Evolutionary conservation across 768 basidiomycete species (phyloP), one percentile per base, ranked within the genome.

Genomic region (Porphyrellus cyaneotinctus): DNA sequence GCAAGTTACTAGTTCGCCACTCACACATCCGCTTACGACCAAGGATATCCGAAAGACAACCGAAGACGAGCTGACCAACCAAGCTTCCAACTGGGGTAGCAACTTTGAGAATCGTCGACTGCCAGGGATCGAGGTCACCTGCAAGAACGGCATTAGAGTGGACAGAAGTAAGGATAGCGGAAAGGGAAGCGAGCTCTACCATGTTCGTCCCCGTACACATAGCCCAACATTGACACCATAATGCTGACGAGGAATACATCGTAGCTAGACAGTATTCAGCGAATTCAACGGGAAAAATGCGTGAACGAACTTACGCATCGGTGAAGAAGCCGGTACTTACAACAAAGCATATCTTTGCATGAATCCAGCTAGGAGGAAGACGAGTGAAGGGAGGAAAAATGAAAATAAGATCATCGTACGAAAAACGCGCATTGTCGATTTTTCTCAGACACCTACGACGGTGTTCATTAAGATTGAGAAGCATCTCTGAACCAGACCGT

Each of bases 231-330:
- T 0, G 77, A 79, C 0, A 85, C 81, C 0, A 85, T 85, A 43
- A 94, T 88, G 68, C 86, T 91, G 68, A 95, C 92, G 12, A 89
- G 87, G 64, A 95, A 95, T 54, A 93, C 83, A 58, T 92, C 90
- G 60, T 90, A 90, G 31, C 68, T 69, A 33, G 47, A 35, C 46
- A 43, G 30, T 43, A n/a, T 39, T 61, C n/a, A 53, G 23, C 10
- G 23, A 18, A 20, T 35, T 12, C n/a, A 5, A 24, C 41, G n/a
- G n/a, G 14, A 31, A 33, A 44, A 35, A 22, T 36, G 26, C 8
- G 43, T 43, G 24, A 2, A 71, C n/a, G 12, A 20, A 56, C 78
- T 63, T 64, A 81, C 80, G 85, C 83, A 69, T 88, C 88, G 36
- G 92, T 90, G 78, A 93, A 94, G 79, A 95, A 94, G 23, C 91